Conservation (phyloP, 495 filamentous ascomycete species). For the Halenospora varia region DNA sequence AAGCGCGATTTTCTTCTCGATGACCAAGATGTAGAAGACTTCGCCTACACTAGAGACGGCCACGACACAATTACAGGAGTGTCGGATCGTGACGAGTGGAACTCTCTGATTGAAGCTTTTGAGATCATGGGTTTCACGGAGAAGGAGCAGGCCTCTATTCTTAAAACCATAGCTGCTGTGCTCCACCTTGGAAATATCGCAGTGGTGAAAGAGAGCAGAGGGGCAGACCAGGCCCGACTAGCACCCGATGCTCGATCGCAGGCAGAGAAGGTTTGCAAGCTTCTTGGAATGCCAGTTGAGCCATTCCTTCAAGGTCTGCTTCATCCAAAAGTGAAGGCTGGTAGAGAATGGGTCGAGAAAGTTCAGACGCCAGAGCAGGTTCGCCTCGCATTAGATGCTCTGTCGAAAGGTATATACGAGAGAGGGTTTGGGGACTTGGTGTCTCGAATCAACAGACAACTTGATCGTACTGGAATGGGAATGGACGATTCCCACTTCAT, state of each 20-base stretch:
- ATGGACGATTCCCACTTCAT: constrained; percentile 92
- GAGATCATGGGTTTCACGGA: constrained; percentile 90
- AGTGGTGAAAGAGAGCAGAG: constrained; percentile 82
- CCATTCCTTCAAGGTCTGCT: constrained; percentile 84
- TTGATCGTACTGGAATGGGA: constrained; percentile 74
- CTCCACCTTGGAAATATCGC: constrained; percentile 91
- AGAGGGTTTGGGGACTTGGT: constrained; percentile 93
- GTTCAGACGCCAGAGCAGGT: constrained; percentile 97
- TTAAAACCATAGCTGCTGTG: constrained; percentile 85
- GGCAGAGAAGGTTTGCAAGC: constrained; percentile 70
- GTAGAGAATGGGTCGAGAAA: constrained; percentile 96
- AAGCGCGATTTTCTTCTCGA: constrained; percentile 73
- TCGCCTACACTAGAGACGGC: constrained; percentile 84
- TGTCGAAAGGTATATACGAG: constrained; percentile 97
- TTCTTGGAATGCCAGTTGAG: constrained; percentile 80
- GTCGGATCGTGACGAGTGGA: constrained; percentile 89
- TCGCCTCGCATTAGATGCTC: constrained; percentile 79
- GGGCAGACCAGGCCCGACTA: constrained; percentile 86
- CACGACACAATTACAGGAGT: constrained; percentile 89
- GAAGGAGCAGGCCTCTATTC: constrained; percentile 75
- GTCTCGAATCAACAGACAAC: constrained; percentile 81
- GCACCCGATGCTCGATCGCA: constrained; percentile 65
- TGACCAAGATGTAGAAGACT: constrained; percentile 73
- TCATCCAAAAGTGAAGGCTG: constrained; percentile 91
- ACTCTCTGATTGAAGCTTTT: constrained; percentile 85